Percentiles rank a stretch among this genome's conserved stretches.
Conservation (phyloP, 306 rosid species). For the Cyamopsis tetragonoloba region DNA sequence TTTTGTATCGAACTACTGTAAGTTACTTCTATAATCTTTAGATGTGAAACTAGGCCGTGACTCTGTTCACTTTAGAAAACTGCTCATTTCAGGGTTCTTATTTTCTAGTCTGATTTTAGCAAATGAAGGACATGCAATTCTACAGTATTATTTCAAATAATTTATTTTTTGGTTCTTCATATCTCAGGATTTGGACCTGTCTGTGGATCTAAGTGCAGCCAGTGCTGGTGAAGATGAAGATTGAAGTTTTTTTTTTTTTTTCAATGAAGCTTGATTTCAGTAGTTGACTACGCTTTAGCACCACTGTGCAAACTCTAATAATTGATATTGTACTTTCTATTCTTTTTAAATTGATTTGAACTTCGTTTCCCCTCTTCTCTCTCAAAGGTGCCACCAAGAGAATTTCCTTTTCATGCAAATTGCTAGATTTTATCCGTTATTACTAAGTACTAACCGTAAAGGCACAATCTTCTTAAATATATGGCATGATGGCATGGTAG, state of each 20-base stretch:
- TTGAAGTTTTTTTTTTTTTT: no score
- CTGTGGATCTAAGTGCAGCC: conserved; percentile 65
- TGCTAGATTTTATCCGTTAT: neutral
- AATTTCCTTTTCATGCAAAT: neutral
- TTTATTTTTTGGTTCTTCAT: conserved; percentile 3
- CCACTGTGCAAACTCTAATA: neutral
- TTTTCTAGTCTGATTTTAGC: neutral
- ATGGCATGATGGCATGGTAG: no score
- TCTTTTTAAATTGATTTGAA: neutral
- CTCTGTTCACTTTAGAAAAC: no score
- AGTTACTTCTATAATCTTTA: no score
- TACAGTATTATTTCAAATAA: neutral
- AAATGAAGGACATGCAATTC: neutral
- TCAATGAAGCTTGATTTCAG: conserved; percentile 16
- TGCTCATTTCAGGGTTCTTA: no score
- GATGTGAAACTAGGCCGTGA: no score
- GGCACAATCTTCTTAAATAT: no score
- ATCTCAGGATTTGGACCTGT: conserved; percentile 51
- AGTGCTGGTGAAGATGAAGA: conserved; percentile 56
- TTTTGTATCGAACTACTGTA: no score
- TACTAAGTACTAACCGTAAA: no score
- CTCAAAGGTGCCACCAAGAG: neutral
- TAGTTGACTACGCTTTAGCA: neutral
- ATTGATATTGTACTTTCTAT: conserved; percentile 4
- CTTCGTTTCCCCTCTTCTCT: neutral